Conservation (phyloP, 208 protist species). For the Leishmania tarentolae region DNA sequence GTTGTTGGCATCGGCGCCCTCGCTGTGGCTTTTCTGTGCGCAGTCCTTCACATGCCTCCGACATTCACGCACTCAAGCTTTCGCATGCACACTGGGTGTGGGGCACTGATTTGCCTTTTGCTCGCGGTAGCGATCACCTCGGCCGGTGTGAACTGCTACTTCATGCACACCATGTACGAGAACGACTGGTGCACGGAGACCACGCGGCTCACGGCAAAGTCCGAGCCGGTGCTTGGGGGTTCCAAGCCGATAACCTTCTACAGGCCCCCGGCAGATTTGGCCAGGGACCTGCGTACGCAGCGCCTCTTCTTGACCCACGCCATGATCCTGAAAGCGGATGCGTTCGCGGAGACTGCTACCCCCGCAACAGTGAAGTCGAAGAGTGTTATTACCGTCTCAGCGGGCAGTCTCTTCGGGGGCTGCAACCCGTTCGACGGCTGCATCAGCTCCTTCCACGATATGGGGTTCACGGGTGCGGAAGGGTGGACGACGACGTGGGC, state of each 20-base stretch:
- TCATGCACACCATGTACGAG: slow-evolving; percentile 27
- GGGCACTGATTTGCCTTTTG: slow-evolving; percentile 14
- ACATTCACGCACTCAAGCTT: slow-evolving; percentile 19
- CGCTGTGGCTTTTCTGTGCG: slow-evolving; percentile 16
- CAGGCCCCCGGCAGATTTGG: fast-evolving
- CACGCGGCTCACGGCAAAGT: too few relatives aligned
- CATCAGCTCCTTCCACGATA: slow-evolving; percentile 30
- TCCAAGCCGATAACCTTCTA: neutral
- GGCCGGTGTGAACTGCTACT: slow-evolving; percentile 9
- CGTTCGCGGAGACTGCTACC: neutral
- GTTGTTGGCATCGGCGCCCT: slow-evolving; percentile 14
- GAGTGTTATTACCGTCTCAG: neutral
- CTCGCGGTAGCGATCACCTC: slow-evolving; percentile 8
- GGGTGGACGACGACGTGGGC: slow-evolving; percentile 14
- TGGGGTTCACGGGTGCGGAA: slow-evolving; percentile 30
- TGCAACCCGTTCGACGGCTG: slow-evolving; percentile 40
- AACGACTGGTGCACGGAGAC: slow-evolving; percentile 20
- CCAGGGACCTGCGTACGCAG: too few relatives aligned
- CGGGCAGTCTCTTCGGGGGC: neutral
- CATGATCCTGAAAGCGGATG: neutral
- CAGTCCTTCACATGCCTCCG: slow-evolving; percentile 19
- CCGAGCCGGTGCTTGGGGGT: neutral
- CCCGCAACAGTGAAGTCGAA: neutral
- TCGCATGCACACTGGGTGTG: slow-evolving; percentile 23
- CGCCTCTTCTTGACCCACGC: neutral